A percentile compares a stretch with the other conserved stretches of the same genome.
Conservation (phyloP, 805 yeast species). For the Suhomyces xylopsoci region DNA sequence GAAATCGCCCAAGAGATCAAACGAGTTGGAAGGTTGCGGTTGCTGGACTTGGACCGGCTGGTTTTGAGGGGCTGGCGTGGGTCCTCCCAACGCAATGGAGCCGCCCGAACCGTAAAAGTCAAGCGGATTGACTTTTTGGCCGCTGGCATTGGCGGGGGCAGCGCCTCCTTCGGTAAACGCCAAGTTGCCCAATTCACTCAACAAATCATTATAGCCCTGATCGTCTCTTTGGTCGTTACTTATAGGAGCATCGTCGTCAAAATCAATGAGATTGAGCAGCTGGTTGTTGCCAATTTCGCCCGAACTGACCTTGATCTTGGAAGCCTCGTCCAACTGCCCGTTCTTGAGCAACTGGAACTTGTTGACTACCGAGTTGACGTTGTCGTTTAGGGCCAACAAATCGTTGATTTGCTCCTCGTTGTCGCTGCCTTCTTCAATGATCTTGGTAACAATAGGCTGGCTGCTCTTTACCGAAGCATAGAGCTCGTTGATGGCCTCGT, state of each 20-base stretch:
- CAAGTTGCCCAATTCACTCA: slow-evolving; percentile 67
- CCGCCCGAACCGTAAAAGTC: slow-evolving; percentile 54
- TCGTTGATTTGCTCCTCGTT: slow-evolving; percentile 62
- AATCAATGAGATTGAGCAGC: slow-evolving; percentile 40
- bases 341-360: slow-evolving; percentile 64
- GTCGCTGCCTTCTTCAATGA: slow-evolving; percentile 77
- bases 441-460: slow-evolving; percentile 81
- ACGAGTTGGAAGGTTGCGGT: slow-evolving; percentile 14
- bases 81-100: slow-evolving; percentile 36
- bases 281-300: slow-evolving; percentile 13
- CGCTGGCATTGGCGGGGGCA: slow-evolving; percentile 16
- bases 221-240: slow-evolving; percentile 32
- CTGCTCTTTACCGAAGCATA: slow-evolving; percentile 76
- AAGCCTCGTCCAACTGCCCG: slow-evolving; percentile 49
- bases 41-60: slow-evolving; percentile 14
- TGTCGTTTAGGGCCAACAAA: slow-evolving; percentile 69
- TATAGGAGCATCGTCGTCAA: slow-evolving; percentile 40
- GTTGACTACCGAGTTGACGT: slow-evolving; percentile 62
- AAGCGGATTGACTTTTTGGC: slow-evolving; percentile 25
- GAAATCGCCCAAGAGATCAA: slow-evolving; percentile 36
- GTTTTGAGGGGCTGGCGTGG: slow-evolving; percentile 6
- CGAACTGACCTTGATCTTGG: slow-evolving; percentile 36
- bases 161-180: slow-evolving; percentile 41
- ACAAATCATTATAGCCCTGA: slow-evolving; percentile 59
- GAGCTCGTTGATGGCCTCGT: slow-evolving; percentile 78